Base-by-base conservation (phyloP, 306 rosid species). In the Vigna hirtella region DNA sequence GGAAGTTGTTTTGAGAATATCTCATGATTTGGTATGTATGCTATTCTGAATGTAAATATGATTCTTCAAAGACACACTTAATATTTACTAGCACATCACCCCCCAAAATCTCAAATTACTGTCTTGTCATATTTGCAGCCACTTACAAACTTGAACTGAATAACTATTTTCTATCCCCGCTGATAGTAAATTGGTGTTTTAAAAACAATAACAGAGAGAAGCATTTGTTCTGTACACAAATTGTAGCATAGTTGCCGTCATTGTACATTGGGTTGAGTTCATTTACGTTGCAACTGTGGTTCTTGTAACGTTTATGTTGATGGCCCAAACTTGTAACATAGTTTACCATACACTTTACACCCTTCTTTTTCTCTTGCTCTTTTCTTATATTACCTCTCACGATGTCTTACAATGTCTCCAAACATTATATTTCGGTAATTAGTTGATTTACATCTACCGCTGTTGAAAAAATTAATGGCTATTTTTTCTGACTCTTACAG, bases 221-320 rank as follows among this genome's bases (percentile, higher is more conserved):
- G 45, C 65, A 66, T 79, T 78, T 62, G 57, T 11, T 70, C 53
- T 62, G 42, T 50, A 7, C 68, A 28, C 28, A 30, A 26, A 22
- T 76, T 62, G 63, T 30, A 45, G 70, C 85, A 71, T 52, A 42
- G 52, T 34, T 40, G 56, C 9, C 9, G 10, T 3, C 24, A 15
- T 62, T 32, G 55, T 70, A 53, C 43, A 30, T 64, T 30, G 36
- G 50, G 26, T 51, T 61, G 51, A 57, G 51, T 76, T 70, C 42
- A 81, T 81, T 59, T 58, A 1, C 51, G 18, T 36, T 49, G 76
- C 66, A 58, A 52, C 59, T 38, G 57, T 50, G 66, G 18, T 70
- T 67, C 59, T 28, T 40, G 26, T 51, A 30, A 18, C 6, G 22
- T n/a, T 2, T 30, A 40, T 61, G 18, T 52, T 18, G 36, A 52